Conservation (phyloP, 2,329 filamentous ascomycete genomes). For the Aspergillus sp. region DNA sequence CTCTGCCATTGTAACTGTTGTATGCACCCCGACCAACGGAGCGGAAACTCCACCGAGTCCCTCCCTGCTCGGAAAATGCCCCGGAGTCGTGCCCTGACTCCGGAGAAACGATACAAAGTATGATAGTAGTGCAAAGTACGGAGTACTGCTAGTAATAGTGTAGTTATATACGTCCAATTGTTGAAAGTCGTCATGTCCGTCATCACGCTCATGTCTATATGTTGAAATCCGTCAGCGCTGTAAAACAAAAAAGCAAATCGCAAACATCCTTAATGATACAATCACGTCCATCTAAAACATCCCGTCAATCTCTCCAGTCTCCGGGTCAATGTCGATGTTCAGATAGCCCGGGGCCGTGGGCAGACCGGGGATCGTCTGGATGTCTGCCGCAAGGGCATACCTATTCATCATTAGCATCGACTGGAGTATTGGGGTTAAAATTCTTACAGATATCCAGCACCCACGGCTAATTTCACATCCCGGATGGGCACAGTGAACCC, state of each 20-base stretch:
- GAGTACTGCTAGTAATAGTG: too few species aligned
- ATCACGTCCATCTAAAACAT: conserved; percentile 59
- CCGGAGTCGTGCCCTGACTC: too few species aligned
- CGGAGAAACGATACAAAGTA: too few species aligned
- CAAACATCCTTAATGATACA: background rate
- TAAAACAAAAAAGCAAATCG: background rate
- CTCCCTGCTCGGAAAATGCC: too few species aligned
- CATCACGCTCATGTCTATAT: too few species aligned
- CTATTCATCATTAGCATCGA: conserved; percentile 33
- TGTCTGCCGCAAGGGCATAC: conserved; percentile 90
- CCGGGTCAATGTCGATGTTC: conserved; percentile 74
- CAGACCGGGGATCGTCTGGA: conserved; percentile 94
- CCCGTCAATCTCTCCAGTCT: conserved; percentile 79
- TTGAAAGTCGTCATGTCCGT: too few species aligned
- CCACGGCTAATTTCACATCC: conserved; percentile 87
- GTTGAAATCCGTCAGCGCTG: background rate
- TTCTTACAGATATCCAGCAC: conserved; percentile 78
- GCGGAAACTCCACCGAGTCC: too few species aligned
- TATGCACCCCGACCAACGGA: too few species aligned
- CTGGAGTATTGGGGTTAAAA: conserved; percentile 24
- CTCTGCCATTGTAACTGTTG: too few species aligned
- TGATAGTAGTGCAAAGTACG: too few species aligned
- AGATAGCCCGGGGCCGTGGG: conserved; percentile 92
- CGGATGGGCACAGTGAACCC: conserved; percentile 92
- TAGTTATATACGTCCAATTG: too few species aligned